These are phyloP conservation scores for Umbelopsis sp. DNA, from an alignment of 192 early-diverging fungal genomes.

Conservation along the genomic window DNA sequence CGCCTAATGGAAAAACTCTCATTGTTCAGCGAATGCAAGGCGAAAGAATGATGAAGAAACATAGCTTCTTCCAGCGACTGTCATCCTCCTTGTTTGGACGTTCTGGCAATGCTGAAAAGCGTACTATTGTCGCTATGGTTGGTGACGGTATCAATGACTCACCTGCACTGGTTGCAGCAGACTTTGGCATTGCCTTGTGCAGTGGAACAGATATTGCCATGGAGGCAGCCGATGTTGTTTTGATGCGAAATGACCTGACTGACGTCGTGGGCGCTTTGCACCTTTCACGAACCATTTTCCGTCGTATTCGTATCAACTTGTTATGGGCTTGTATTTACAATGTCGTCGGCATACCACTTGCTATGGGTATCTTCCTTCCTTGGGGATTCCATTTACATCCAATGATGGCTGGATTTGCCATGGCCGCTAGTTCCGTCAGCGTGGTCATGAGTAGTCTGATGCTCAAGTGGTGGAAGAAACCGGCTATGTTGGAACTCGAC, in stretches of 20 bases:
- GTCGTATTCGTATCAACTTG: slow-evolving; percentile 84
- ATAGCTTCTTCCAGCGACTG: not conserved
- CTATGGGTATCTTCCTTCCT: slow-evolving; percentile 90
- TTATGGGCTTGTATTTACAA: slow-evolving; percentile 93
- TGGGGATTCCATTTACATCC: slow-evolving; percentile 85
- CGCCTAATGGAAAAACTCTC: slow-evolving; percentile 85
- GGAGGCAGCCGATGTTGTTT: slow-evolving; percentile 90
- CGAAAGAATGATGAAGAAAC: not conserved
- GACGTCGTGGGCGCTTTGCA: slow-evolving; percentile 89
- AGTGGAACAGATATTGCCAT: slow-evolving; percentile 96
- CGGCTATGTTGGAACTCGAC: slow-evolving; percentile 33
- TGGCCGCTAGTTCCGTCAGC: slow-evolving; percentile 90
- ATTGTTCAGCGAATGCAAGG: slow-evolving; percentile 77
- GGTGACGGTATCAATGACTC: slow-evolving; percentile 98
- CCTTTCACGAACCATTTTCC: slow-evolving; percentile 82
- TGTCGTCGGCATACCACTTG: slow-evolving; percentile 85
- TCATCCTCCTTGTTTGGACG: not conserved
- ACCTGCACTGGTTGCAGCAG: slow-evolving; percentile 81
- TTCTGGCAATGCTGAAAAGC: not conserved
- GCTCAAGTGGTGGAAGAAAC: slow-evolving; percentile 72
- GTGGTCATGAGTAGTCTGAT: slow-evolving; percentile 89
- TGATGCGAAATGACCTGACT: slow-evolving; percentile 86
- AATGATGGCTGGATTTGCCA: slow-evolving; percentile 91
- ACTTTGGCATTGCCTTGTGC: slow-evolving; percentile 88
- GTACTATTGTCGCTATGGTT: slow-evolving; percentile 83